Base-by-base conservation (phyloP, 306 rosid species). In the Vigna trinervia region DNA sequence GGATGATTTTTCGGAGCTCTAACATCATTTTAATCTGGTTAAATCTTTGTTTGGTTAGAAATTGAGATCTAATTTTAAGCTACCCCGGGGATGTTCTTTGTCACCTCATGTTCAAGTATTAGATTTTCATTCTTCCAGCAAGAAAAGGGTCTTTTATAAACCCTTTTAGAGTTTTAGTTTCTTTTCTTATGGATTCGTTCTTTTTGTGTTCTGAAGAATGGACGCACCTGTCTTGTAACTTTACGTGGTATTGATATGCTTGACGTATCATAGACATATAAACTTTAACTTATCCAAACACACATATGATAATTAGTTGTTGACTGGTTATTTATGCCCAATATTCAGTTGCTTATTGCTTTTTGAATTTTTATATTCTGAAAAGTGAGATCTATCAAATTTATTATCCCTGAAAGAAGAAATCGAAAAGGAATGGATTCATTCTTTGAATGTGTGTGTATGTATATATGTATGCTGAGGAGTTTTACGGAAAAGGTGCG, bases 21-120 rank as follows among this genome's bases (percentile, higher is more conserved):
- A 54, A 26, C 52, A 46, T 80, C 82, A 22, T 80, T 45, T 65
- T 72, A 10, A 45, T 79, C 73, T 67, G 70, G 63, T 26, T 76
- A n/a, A 52, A 53, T 36, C 28, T 80, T 47, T 68, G 22, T 60
- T 34, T 81, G 22, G 20, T 61, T 85, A 51, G 19, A 63, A 69
- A 15, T 82, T 61, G 77, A 82, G 86, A 85, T 85, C 86, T 82
- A 71, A 61, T 47, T 76, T 43, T 66, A 36, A 80, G 75, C 54
- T 48, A 38, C 34, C 75, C 47, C 13, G 6, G 54, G 70, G 53
- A 74, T 52, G 61, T 65, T 67, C 28, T 11, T 53, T 43, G 58
- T 26, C 41, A 48, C 50, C 60, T 83, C 39, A n/a, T 48, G 38
- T 59, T 60, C 32, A 58, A 56, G 58, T 66, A 12, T 58, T 73